These are phyloP conservation scores for Yarrowia phangngaensis DNA, from an alignment of 805 yeast genomes.

Conservation along the genomic window DNA sequence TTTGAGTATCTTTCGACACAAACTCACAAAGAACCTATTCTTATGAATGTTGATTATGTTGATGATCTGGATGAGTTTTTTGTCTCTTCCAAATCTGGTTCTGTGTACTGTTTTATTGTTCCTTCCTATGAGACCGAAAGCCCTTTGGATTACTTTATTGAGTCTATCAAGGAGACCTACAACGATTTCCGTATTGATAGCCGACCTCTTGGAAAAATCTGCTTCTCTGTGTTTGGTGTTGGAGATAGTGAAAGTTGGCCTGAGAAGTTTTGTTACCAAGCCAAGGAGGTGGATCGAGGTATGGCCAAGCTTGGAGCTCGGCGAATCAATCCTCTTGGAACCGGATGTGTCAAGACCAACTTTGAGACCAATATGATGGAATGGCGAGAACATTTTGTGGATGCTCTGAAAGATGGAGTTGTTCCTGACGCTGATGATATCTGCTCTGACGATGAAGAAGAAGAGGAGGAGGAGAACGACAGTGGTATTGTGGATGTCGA, in stretches of 20 bases:
- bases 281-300: conserved; percentile 66
- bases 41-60: conserved; percentile 72
- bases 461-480: conserved; percentile 39
- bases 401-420: conserved; percentile 55
- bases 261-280: conserved; percentile 78
- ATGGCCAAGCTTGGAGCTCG: conserved; percentile 81
- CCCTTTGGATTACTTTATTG: conserved; percentile 83
- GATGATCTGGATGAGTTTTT: conserved; percentile 83
- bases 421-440: conserved; percentile 63
- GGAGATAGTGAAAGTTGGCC: conserved; percentile 89
- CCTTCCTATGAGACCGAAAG: conserved; percentile 93
- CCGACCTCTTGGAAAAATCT: conserved; percentile 61
- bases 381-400: conserved; percentile 62
- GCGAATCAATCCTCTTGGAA: conserved; percentile 78
- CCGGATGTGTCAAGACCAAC: conserved; percentile 67
- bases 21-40: conserved; percentile 45
- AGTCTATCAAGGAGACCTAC: conserved; percentile 71
- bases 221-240: conserved; percentile 77
- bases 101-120: conserved; percentile 66
- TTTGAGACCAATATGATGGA: conserved; percentile 53
- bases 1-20: conserved; percentile 39
- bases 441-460: conserved; percentile 48
- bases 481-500: conserved; percentile 72
- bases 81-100: conserved; percentile 44
- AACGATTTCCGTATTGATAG: conserved; percentile 85